A percentile compares a stretch with the other conserved stretches of the same genome.
Evolutionary conservation across 495 filamentous ascomycete species (phyloP).

Genomic region (Podospora appendiculata): DNA sequence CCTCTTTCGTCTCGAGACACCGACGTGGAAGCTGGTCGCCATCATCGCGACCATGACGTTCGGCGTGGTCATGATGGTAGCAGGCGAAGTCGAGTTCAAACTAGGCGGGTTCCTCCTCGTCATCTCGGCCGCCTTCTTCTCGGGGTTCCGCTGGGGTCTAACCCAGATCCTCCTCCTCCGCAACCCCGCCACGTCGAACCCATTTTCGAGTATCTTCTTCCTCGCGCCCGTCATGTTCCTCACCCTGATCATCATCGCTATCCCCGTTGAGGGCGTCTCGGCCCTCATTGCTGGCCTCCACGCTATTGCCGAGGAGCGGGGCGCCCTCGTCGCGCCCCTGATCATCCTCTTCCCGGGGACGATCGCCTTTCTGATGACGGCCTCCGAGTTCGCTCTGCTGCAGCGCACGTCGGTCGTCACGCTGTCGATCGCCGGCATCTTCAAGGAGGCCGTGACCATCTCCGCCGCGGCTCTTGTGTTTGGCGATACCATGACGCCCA

Average conservation of each 20-base stretch:
- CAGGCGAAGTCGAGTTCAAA: slow-evolving; percentile 89
- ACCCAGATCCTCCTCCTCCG: slow-evolving; percentile 94
- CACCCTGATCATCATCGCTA: slow-evolving; percentile 67
- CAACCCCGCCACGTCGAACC: slow-evolving; percentile 92
- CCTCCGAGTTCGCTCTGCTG: slow-evolving; percentile 89
- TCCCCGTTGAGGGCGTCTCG: slow-evolving; percentile 75
- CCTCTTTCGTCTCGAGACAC: slow-evolving; percentile 82
- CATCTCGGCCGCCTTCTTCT: slow-evolving; percentile 89
- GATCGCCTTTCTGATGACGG: slow-evolving; percentile 94
- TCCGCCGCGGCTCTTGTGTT: slow-evolving; percentile 81
- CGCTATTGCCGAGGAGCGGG: slow-evolving; percentile 56
- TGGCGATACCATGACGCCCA: slow-evolving; percentile 76
- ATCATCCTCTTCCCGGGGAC: slow-evolving; percentile 84
- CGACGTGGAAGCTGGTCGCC: slow-evolving; percentile 72
- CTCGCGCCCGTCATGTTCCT: slow-evolving; percentile 95
- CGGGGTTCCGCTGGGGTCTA: slow-evolving; percentile 93
- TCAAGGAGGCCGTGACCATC: slow-evolving; percentile 98
- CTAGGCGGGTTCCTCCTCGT: slow-evolving; percentile 82
- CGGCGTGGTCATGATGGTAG: slow-evolving; percentile 98
- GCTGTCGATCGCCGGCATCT: slow-evolving; percentile 92
- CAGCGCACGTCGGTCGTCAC: slow-evolving; percentile 95
- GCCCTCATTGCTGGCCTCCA: slow-evolving; percentile 56
- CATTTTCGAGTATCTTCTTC: slow-evolving; percentile 95
- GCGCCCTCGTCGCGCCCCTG: slow-evolving; percentile 42
- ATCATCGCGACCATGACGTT: slow-evolving; percentile 91